Percentiles rank a stretch among this genome's conserved stretches.
Evolutionary conservation across 176 grass and related monocot genomes (phyloP).

Genomic region (Pontederia crassipes): DNA sequence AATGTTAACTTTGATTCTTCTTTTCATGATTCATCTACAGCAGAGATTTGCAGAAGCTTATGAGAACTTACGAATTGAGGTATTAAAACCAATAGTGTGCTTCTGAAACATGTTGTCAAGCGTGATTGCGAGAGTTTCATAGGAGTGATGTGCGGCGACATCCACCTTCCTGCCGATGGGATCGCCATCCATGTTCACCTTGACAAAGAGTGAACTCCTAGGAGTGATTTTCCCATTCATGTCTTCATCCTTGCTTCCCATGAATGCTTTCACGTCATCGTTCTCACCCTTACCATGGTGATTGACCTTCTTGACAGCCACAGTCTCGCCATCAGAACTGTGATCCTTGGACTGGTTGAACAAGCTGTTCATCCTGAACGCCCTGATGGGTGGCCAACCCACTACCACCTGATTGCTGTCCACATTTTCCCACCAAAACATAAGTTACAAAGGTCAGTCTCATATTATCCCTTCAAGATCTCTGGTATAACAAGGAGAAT

Average conservation of each 20-base stretch:
- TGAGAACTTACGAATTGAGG: neutral
- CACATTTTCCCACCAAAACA: neutral
- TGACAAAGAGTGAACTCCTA: constrained; percentile 21
- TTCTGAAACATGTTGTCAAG: constrained; percentile 37
- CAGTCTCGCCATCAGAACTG: neutral
- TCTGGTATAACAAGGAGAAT: neutral
- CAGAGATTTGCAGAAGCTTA: neutral
- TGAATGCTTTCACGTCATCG: neutral
- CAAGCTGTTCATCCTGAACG: constrained; percentile 39
- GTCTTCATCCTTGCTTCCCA: neutral
- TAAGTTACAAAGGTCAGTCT: neutral
- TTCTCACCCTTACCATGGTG: neutral
- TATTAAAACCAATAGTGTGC: constrained; percentile 2
- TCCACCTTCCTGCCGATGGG: constrained; percentile 41
- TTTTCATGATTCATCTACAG: neutral
- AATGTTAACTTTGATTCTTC: neutral
- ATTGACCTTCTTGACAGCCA: constrained; percentile 16
- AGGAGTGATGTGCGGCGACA: constrained; percentile 28
- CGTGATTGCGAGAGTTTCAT: constrained; percentile 23
- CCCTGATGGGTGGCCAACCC: constrained; percentile 39
- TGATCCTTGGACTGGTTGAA: constrained; percentile 32
- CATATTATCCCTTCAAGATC: neutral
- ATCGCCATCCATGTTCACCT: constrained; percentile 45
- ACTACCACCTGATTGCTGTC: constrained; percentile 31
- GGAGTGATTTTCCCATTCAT: neutral